These are phyloP conservation scores for Colletotrichum horii DNA, from an alignment of 2,329 filamentous ascomycete genomes.

Conservation along the genomic window DNA sequence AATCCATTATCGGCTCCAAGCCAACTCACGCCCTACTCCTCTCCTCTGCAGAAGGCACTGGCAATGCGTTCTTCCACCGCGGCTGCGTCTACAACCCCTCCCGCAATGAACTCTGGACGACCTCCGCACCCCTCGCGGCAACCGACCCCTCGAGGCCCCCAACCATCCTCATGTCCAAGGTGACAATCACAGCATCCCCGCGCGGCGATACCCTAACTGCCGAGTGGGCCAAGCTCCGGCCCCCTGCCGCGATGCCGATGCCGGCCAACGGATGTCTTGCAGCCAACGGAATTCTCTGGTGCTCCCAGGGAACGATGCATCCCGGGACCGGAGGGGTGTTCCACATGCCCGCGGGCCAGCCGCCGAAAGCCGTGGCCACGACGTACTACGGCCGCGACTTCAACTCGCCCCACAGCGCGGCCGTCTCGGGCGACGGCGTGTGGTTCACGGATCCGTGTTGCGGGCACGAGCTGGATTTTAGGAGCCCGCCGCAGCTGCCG, in stretches of 20 bases:
- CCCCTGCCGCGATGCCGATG: conserved; percentile 48
- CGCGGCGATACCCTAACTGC: conserved; percentile 33
- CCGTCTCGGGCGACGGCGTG: conserved; percentile 42
- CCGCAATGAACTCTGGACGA: conserved; percentile 49
- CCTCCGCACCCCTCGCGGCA: conserved; percentile 47
- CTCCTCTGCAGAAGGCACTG: conserved; percentile 41
- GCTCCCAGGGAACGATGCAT: conserved; percentile 40
- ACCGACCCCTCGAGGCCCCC: conserved; percentile 41
- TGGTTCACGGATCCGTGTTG: conserved; percentile 57
- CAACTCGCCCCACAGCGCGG: conserved; percentile 51
- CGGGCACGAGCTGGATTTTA: conserved; percentile 50
- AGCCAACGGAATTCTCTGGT: conserved; percentile 50
- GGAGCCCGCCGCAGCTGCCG: conserved; percentile 47
- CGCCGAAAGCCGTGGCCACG: conserved; percentile 40
- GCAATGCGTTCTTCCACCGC: conserved; percentile 51
- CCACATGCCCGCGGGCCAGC: conserved; percentile 20
- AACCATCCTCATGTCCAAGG: conserved; percentile 49
- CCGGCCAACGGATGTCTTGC: conserved; percentile 42
- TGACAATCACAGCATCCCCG: conserved; percentile 35
- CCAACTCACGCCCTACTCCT: conserved; percentile 46
- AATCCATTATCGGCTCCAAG: conserved; percentile 33
- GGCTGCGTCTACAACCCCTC: conserved; percentile 46
- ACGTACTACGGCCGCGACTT: conserved; percentile 50
- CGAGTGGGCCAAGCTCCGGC: conserved; percentile 46
- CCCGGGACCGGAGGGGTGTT: conserved; percentile 14